A percentile compares a stretch with the other conserved stretches of the same genome.
phyloP scores from a whole-genome alignment of 331 rosid genomes.

The Cydonia oblonga region DNA sequence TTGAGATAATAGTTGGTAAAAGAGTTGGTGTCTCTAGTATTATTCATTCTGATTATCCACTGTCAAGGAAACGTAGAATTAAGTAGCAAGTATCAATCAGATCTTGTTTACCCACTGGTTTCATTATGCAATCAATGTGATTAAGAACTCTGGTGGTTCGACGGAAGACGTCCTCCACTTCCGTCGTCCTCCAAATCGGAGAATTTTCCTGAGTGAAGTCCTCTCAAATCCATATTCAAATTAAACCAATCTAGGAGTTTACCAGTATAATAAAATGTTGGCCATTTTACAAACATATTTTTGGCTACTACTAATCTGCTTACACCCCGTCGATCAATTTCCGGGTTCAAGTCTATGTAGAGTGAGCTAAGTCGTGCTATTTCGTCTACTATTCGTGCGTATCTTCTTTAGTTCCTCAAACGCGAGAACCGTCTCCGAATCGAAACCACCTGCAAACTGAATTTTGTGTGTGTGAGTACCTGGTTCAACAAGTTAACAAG shows the following conservation, averaged over 20 bases:
- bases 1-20: neutral
- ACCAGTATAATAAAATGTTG: neutral
- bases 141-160: too few species aligned
- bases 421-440: conserved; percentile 36
- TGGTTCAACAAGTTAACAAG: neutral
- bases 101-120: neutral
- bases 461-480: neutral
- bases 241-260: too few species aligned
- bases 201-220: neutral
- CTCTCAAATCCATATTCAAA: neutral
- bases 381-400: conserved; percentile 10
- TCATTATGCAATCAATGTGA: too few species aligned
- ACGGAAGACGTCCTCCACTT: neutral
- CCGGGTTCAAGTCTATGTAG: neutral
- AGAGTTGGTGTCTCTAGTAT: neutral
- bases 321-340: neutral
- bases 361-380: neutral
- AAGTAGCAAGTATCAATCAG: neutral
- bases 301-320: neutral
- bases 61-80: too few species aligned
- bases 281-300: neutral
- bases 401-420: conserved; percentile 61
- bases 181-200: neutral
- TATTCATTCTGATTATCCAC: neutral
- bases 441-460: conserved; percentile 97